phyloP scores from a whole-genome alignment of 352 stramenopile species.

The Pelagophyceae sp. region DNA sequence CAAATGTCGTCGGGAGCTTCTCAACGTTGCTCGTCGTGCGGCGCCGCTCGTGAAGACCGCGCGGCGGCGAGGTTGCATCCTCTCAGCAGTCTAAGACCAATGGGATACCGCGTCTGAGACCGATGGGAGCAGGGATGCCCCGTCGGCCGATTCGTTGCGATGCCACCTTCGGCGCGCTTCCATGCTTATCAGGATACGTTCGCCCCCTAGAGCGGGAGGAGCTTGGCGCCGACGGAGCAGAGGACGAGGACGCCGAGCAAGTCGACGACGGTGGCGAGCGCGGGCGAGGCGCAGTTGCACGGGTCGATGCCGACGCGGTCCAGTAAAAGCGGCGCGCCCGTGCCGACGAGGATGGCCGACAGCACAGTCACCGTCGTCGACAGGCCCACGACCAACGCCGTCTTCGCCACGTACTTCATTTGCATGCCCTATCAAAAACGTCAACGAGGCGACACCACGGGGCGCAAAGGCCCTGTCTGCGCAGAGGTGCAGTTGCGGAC shows the following conservation, averaged over 20 bases:
- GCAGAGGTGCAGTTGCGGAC: no score
- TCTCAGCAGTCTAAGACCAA: no score
- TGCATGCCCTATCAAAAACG: neutral
- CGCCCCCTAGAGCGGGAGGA: no score
- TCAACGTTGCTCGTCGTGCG: no score
- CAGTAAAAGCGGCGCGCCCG: conserved; percentile 33
- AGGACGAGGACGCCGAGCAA: conserved; percentile 39
- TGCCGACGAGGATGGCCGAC: conserved; percentile 35
- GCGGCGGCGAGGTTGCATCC: no score
- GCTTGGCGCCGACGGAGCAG: conserved; percentile 11
- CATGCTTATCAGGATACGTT: no score
- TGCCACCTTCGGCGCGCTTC: no score
- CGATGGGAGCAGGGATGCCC: no score
- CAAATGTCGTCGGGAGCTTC: no score
- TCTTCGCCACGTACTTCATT: neutral
- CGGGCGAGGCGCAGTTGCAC: conserved; percentile 38
- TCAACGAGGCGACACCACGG: conserved; percentile 12
- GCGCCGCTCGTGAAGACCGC: no score
- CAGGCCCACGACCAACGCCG: neutral
- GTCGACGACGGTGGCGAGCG: conserved; percentile 38
- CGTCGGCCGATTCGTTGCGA: no score
- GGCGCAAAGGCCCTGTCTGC: conserved; percentile 26
- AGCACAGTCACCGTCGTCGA: conserved; percentile 27
- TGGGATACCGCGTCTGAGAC: no score
- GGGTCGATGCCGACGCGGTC: conserved; percentile 38